Percentiles rank a stretch among this genome's conserved stretches.
Conservation (phyloP, 1,284 basidiomycete genomes). For the Ceratobasidium sp. region DNA sequence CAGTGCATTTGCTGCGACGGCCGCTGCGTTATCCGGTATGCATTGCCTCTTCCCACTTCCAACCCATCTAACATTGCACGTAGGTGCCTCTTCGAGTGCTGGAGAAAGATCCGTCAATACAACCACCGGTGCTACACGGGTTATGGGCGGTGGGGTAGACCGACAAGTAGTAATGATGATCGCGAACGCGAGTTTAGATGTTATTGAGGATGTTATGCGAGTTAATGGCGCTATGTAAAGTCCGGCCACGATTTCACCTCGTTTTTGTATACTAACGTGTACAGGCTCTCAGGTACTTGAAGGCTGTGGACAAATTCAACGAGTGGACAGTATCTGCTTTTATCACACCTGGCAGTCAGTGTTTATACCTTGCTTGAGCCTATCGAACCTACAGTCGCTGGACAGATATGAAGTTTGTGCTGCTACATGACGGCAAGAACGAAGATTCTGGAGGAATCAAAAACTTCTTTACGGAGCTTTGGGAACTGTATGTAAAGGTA, state of each 20-base stretch:
- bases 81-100: conserved; percentile 37
- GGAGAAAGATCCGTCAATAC: conserved; percentile 40
- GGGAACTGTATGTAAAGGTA: conserved; percentile 96
- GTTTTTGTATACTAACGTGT: conserved; percentile 4
- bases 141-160: conserved; percentile 79
- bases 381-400: conserved; percentile 9
- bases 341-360: conserved; percentile 90
- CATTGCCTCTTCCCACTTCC: neutral
- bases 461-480: conserved; percentile 89
- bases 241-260: conserved; percentile 41
- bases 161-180: conserved; percentile 97
- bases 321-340: conserved; percentile 97
- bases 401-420: conserved; percentile 88
- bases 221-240: conserved; percentile 86
- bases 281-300: conserved; percentile 80
- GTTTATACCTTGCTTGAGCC: neutral
- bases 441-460: conserved; percentile 86
- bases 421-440: conserved; percentile 93
- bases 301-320: conserved; percentile 94
- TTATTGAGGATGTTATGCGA: conserved; percentile 90
- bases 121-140: conserved; percentile 36
- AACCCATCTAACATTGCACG: neutral
- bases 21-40: conserved; percentile 84
- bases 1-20: conserved; percentile 86
- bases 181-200: conserved; percentile 91